Percentiles rank a stretch among this genome's conserved stretches.
Evolutionary conservation across 495 filamentous ascomycete species (phyloP).

Genomic region (Margaritispora aquatica): DNA sequence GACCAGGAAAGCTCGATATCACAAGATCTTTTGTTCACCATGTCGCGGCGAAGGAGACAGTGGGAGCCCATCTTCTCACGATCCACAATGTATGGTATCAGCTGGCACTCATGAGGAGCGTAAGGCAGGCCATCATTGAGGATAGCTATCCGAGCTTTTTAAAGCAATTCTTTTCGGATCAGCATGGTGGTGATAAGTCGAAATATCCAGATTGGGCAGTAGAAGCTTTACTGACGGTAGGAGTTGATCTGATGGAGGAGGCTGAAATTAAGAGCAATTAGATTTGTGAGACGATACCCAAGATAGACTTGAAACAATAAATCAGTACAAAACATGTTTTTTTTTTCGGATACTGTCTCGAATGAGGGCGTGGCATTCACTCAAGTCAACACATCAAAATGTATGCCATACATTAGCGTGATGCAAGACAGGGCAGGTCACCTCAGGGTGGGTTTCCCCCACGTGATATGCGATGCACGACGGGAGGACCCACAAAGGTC

Average conservation of each 20-base stretch:
- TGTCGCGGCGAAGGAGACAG: slow-evolving; percentile 88
- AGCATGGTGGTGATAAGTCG: slow-evolving; percentile 60
- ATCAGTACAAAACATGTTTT: no score
- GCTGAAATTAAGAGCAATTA: background rate
- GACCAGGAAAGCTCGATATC: slow-evolving; percentile 71
- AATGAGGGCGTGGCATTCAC: no score
- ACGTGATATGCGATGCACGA: no score
- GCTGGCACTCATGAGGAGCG: slow-evolving; percentile 69
- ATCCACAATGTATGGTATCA: slow-evolving; percentile 95
- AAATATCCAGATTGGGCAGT: slow-evolving; percentile 81
- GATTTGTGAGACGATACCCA: no score
- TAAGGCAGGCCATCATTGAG: slow-evolving; percentile 72
- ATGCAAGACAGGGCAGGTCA: no score
- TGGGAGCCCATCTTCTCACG: slow-evolving; percentile 86
- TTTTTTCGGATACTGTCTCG: no score
- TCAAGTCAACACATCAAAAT: no score
- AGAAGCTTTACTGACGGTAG: slow-evolving; percentile 74
- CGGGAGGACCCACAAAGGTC: no score
- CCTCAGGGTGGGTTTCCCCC: no score
- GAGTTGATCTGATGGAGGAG: slow-evolving; percentile 62
- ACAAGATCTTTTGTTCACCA: slow-evolving; percentile 90
- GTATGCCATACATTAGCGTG: no score
- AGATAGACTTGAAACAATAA: background rate
- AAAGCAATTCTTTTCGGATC: slow-evolving; percentile 63
- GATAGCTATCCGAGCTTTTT: slow-evolving; percentile 78